Evolutionary conservation across 495 filamentous ascomycete genomes (phyloP).

Genomic region (Aspergillus taichungensis): DNA sequence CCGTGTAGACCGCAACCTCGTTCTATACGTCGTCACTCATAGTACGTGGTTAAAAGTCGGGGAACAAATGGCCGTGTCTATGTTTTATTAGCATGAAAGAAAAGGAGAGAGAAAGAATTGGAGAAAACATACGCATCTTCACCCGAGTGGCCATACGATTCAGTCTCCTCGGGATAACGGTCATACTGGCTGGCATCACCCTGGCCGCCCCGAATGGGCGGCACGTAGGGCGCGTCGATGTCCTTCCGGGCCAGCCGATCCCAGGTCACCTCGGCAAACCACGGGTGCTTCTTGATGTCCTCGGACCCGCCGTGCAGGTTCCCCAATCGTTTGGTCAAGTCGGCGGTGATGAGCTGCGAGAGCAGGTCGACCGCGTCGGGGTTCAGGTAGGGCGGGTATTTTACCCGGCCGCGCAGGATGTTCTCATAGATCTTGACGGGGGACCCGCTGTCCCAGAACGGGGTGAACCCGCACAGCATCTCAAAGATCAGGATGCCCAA

Average conservation of each 20-base stretch:
- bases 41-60: constrained; percentile 51
- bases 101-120: background rate
- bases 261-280: constrained; percentile 98
- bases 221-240: constrained; percentile 96
- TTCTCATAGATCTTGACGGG: constrained; percentile 99
- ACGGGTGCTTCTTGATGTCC: constrained; percentile 90
- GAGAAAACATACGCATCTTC: constrained; percentile 66
- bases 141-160: constrained; percentile 71
- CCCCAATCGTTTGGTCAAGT: constrained; percentile 89
- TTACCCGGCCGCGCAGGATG: constrained; percentile 85
- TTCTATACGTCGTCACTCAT: constrained; percentile 30
- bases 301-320: constrained; percentile 87
- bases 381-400: constrained; percentile 92
- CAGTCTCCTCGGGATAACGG: constrained; percentile 93
- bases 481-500: constrained; percentile 97
- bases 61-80: constrained; percentile 64
- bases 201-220: constrained; percentile 85
- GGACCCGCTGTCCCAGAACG: constrained; percentile 95
- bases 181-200: constrained; percentile 98
- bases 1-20: background rate
- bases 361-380: constrained; percentile 89
- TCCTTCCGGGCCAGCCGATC: constrained; percentile 87
- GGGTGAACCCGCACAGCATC: constrained; percentile 98
- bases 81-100: constrained; percentile 7
- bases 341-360: constrained; percentile 83